Base-by-base conservation (phyloP, 345 rosid genomes). In the Gossypium arboreum region DNA sequence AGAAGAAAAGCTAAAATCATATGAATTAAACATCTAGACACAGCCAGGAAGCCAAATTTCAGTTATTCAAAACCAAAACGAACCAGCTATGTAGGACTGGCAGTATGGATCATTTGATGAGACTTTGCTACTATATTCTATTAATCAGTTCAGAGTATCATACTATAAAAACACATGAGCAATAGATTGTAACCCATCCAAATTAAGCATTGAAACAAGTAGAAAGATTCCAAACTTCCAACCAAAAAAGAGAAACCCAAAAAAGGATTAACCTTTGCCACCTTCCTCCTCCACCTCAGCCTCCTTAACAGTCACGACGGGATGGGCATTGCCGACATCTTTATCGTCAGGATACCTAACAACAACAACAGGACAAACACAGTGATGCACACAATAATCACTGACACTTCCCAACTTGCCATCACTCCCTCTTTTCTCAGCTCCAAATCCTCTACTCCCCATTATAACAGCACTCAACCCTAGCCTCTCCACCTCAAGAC, bases 381-480 rank as follows among this genome's bases (percentile, higher is more conserved):
- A 94, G 68, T 92, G 41, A 34, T 34, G 41, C 7, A 34, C 41
- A 34, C 41, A 97, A 20, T 94, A 94, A 58, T 94, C 98, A 80
- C 97, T 94, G 1, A 94, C 98, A 41, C 97, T 92, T 18, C 97
- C 98, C 43, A 94, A 84, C 79, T 72, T 89, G 7, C 93, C 98
- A 44, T 91, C 94, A 48, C 83, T 88, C 16, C 97, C 97, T 18
- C 85, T 80, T 80, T 75, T 86, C 78, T 84, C 93, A 1, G 98
- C 41, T 34, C 41, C 41, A 34, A 34, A 34, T 34, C 41, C 41
- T 34, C 41, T 34, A 34, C 41, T 34, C 97, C 98, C 98, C 97
- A 94, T 89, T 4, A 94, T 89, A 51, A 92, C 94, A 0, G 93
- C 94, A 51, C 94, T 90, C 51, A 94, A 78, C 6, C 85, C 85